Conservation (phyloP, 129 eudicot genomes). For the Deinandra increscens region DNA sequence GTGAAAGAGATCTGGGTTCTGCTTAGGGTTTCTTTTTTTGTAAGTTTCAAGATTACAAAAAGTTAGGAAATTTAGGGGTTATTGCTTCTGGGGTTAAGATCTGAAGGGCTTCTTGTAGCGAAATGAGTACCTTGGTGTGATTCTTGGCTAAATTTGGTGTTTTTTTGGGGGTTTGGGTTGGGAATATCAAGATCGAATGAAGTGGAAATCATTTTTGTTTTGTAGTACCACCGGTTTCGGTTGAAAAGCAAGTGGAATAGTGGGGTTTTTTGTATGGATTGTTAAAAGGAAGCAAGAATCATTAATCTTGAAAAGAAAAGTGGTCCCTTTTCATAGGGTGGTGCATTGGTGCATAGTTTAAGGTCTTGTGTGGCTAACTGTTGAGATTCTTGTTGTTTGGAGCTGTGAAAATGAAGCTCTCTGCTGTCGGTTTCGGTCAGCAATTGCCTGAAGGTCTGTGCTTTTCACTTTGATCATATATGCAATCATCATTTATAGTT, state of each 20-base stretch:
- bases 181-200: constrained; percentile 49
- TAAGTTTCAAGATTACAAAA: constrained; percentile 27
- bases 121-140: not conserved
- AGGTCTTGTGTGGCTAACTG: constrained; percentile 31
- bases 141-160: constrained; percentile 11
- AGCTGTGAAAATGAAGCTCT: constrained; percentile 51
- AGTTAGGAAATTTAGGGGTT: constrained; percentile 10
- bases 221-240: constrained; percentile 53
- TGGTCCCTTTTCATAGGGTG: constrained; percentile 34
- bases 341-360: constrained; percentile 12
- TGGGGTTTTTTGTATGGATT: constrained; percentile 40
- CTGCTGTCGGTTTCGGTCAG: constrained; percentile 67
- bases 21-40: constrained; percentile 11
- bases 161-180: constrained; percentile 42
- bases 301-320: constrained; percentile 28
- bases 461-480: constrained; percentile 7
- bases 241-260: constrained; percentile 36
- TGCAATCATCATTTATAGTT: constrained; percentile 5
- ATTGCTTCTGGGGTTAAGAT: constrained; percentile 21
- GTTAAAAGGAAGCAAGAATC: constrained; percentile 35
- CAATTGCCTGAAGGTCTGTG: constrained; percentile 64
- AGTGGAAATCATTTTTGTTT: constrained; percentile 45
- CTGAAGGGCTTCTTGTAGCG: constrained; percentile 18
- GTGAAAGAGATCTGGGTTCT: constrained; percentile 36
- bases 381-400: constrained; percentile 35